These are phyloP conservation scores for Fusarium aywerte DNA, from an alignment of 2,329 filamentous ascomycete genomes.

Conservation along the genomic window DNA sequence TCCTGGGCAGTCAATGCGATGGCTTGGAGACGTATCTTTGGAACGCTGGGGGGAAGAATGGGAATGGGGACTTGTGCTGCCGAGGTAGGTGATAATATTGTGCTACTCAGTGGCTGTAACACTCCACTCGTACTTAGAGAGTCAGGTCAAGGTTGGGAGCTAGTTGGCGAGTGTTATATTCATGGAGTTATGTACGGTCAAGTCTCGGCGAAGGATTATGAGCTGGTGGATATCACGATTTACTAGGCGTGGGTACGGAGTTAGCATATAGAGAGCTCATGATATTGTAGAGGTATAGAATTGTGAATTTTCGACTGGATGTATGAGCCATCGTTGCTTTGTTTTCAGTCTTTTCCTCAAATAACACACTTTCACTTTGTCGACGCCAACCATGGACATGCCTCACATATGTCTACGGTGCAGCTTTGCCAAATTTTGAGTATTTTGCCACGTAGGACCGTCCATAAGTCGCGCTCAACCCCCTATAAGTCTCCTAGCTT, in stretches of 20 bases:
- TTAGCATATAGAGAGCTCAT: too few relatives aligned
- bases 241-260: neutral
- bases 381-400: too few relatives aligned
- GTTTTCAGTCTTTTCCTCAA: too few relatives aligned
- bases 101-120: neutral
- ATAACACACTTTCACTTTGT: too few relatives aligned
- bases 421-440: too few relatives aligned
- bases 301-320: too few relatives aligned
- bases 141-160: fast-evolving
- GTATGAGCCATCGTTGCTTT: too few relatives aligned
- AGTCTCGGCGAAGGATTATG: fast-evolving
- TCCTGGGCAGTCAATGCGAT: conserved; percentile 15
- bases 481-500: too few relatives aligned
- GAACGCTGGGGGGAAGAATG: neutral
- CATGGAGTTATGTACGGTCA: conserved; percentile 22
- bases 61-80: neutral
- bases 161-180: conserved; percentile 13
- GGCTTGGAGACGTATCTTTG: neutral
- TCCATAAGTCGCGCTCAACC: too few relatives aligned
- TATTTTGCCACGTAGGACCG: too few relatives aligned
- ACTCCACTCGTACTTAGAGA: conserved; percentile 1
- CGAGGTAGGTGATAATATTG: neutral
- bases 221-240: neutral
- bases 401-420: too few relatives aligned
- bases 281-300: too few relatives aligned